Conservation (phyloP, 345 rosid genomes). For the Eucalyptus melliodora region DNA sequence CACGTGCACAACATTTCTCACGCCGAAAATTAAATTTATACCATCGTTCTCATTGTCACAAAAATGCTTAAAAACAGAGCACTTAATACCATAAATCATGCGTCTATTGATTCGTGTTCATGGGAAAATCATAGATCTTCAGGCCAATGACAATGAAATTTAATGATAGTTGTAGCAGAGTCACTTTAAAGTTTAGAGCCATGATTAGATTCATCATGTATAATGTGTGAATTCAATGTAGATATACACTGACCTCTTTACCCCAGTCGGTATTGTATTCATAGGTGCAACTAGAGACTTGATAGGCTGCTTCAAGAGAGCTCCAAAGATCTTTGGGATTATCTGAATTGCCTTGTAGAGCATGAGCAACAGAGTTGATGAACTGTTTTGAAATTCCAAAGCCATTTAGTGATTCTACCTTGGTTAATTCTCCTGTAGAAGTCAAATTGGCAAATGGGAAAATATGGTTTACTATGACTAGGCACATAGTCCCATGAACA, state of each 20-base stretch:
- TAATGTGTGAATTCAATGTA: neutral
- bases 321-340: neutral
- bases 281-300: conserved; percentile 24
- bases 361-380: conserved; percentile 8
- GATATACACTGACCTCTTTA: conserved; percentile 9
- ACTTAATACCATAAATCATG: neutral
- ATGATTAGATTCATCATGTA: no score
- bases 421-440: neutral
- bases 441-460: neutral
- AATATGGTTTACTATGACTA: neutral
- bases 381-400: conserved; percentile 42
- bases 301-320: conserved; percentile 12
- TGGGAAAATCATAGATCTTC: neutral
- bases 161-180: accelerated
- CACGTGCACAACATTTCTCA: neutral
- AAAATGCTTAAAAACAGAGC: neutral
- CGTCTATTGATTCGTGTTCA: neutral
- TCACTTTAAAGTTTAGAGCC: neutral
- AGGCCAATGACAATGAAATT: neutral
- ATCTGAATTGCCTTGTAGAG: conserved; percentile 22
- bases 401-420: neutral
- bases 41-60: neutral
- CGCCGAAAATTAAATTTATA: neutral
- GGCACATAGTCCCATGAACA: neutral
- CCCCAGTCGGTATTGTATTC: conserved; percentile 51